phyloP scores from a whole-genome alignment of 805 yeast species.

The Starmerella roubikii region DNA sequence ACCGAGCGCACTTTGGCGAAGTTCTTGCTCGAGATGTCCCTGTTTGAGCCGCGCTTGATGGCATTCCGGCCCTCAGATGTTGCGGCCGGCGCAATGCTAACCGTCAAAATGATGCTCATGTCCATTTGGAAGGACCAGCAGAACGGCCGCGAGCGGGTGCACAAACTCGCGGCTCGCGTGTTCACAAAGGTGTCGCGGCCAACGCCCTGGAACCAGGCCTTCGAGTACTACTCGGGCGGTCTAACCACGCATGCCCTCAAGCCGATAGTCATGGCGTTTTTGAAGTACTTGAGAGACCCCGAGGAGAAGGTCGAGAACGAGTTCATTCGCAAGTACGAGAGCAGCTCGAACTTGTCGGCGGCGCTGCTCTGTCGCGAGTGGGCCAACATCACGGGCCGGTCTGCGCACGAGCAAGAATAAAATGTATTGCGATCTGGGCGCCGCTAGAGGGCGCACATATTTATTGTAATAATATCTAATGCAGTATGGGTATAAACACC shows the following conservation, averaged over 20 bases:
- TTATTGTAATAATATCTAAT: too few relatives aligned
- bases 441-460: too few relatives aligned
- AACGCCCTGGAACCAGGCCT: constrained; percentile 62
- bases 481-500: too few relatives aligned
- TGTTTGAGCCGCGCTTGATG: constrained; percentile 63
- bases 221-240: constrained; percentile 86
- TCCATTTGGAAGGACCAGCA: not conserved
- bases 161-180: not conserved
- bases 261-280: constrained; percentile 58
- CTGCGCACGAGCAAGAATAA: too few relatives aligned
- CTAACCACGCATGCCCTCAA: constrained; percentile 58
- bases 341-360: constrained; percentile 69
- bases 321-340: constrained; percentile 83
- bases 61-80: constrained; percentile 62
- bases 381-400: constrained; percentile 13
- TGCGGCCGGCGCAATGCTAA: constrained; percentile 80
- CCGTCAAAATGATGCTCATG: constrained; percentile 59
- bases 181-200: not conserved
- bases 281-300: constrained; percentile 62
- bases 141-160: not conserved
- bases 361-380: constrained; percentile 26
- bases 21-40: constrained; percentile 63
- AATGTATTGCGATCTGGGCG: too few relatives aligned
- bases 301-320: constrained; percentile 64
- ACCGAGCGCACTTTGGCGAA: constrained; percentile 76